Evolutionary conservation across 192 early-diverging fungal species (phyloP).

Genomic region (Backusella macrospora): DNA sequence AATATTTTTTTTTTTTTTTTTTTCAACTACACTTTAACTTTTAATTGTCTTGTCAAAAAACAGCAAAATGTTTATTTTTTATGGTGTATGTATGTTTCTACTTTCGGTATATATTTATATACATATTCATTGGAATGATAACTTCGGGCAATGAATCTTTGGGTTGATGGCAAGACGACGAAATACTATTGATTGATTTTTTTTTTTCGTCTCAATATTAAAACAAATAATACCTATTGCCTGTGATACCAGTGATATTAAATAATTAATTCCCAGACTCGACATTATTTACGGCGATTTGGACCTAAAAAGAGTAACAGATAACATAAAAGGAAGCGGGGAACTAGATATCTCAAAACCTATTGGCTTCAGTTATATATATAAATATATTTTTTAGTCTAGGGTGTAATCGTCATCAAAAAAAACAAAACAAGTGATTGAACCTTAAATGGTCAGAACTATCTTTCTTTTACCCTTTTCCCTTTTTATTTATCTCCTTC

Average conservation of each 20-base stretch:
- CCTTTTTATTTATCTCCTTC: not conserved
- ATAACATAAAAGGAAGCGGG: constrained; percentile 12
- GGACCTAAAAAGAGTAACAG: constrained; percentile 5
- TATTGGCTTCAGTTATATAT: not conserved
- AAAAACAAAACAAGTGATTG: constrained; percentile 12
- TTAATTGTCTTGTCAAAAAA: too few relatives aligned
- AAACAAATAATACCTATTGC: constrained; percentile 1
- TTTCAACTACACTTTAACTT: too few relatives aligned
- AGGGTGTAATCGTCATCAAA: constrained; percentile 4
- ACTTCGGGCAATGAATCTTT: not conserved
- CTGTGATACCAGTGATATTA: not conserved
- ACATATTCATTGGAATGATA: too few relatives aligned
- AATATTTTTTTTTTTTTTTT: too few relatives aligned
- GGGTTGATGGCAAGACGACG: not conserved
- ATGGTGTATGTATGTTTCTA: too few relatives aligned
- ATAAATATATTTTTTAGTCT: not conserved
- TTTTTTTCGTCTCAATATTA: not conserved
- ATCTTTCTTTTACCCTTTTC: not conserved
- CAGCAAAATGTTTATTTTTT: too few relatives aligned
- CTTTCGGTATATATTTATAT: too few relatives aligned
- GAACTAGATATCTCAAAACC: not conserved
- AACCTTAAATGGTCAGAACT: not conserved
- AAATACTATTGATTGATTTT: not conserved
- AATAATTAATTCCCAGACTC: not conserved
- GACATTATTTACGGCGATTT: not conserved